Conservation (phyloP, 2,329 filamentous ascomycete genomes). For the Aspergillus sojae region DNA sequence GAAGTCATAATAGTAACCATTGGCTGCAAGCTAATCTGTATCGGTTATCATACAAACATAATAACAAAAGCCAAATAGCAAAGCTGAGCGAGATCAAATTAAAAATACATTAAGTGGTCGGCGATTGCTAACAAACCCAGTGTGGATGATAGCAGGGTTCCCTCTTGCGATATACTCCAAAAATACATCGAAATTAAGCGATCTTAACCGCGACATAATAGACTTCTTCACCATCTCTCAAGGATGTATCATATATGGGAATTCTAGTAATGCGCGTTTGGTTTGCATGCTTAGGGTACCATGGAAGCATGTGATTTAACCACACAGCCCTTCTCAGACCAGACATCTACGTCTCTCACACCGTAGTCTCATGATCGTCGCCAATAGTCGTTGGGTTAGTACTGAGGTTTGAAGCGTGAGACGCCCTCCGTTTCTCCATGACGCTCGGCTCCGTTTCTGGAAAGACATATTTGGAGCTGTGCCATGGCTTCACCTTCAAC, state of each 20-base stretch:
- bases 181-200: too few relatives aligned
- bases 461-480: constrained; percentile 54
- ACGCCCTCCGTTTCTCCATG: constrained; percentile 5
- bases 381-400: neutral
- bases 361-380: neutral
- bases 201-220: too few relatives aligned
- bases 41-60: neutral
- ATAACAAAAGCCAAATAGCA: too few relatives aligned
- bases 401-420: neutral
- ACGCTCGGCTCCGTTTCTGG: neutral
- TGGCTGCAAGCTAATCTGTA: neutral
- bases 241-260: too few relatives aligned
- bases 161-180: too few relatives aligned
- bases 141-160: too few relatives aligned
- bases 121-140: too few relatives aligned
- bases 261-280: neutral
- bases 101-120: too few relatives aligned
- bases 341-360: neutral
- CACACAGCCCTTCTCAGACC: neutral
- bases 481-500: constrained; percentile 60
- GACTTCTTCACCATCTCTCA: too few relatives aligned
- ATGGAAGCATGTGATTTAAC: neutral
- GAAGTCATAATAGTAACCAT: neutral
- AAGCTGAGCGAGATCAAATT: neutral
- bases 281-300: neutral